These are phyloP conservation scores for Suillus clintonianus DNA, from an alignment of 768 basidiomycete species.

Conservation along the genomic window DNA sequence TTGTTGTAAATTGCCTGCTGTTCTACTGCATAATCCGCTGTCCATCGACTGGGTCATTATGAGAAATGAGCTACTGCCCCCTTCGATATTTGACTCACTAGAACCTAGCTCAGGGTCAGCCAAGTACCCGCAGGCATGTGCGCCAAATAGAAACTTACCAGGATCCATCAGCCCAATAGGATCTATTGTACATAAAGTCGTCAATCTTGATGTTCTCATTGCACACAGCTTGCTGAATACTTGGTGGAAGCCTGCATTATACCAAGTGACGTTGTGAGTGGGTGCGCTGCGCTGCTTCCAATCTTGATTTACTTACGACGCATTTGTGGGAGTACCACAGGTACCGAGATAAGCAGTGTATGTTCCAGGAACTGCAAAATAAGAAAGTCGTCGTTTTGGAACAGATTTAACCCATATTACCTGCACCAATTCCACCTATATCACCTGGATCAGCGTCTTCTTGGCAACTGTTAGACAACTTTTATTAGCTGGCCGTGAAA, in stretches of 20 bases:
- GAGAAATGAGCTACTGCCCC: neutral
- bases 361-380: slow-evolving; percentile 16
- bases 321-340: slow-evolving; percentile 2
- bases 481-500: neutral
- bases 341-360: slow-evolving; percentile 16
- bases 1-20: slow-evolving; percentile 19
- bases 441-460: slow-evolving; percentile 12
- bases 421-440: too few species aligned
- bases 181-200: slow-evolving; percentile 7
- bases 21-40: slow-evolving; percentile 15
- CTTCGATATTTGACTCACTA: slow-evolving; percentile 11
- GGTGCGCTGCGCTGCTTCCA: neutral
- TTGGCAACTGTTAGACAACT: slow-evolving; percentile 15
- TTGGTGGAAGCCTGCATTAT: slow-evolving; percentile 9
- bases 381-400: neutral
- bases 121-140: neutral
- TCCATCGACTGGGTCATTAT: slow-evolving; percentile 15
- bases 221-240: slow-evolving; percentile 23
- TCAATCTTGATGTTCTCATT: slow-evolving; percentile 21
- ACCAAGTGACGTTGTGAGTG: neutral
- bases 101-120: neutral
- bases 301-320: slow-evolving; percentile 4
- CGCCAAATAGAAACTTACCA: slow-evolving; percentile 13
- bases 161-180: slow-evolving; percentile 17
- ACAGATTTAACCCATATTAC: neutral